Conservation (phyloP, 2,329 filamentous ascomycete genomes). For the Didymella glomerata region DNA sequence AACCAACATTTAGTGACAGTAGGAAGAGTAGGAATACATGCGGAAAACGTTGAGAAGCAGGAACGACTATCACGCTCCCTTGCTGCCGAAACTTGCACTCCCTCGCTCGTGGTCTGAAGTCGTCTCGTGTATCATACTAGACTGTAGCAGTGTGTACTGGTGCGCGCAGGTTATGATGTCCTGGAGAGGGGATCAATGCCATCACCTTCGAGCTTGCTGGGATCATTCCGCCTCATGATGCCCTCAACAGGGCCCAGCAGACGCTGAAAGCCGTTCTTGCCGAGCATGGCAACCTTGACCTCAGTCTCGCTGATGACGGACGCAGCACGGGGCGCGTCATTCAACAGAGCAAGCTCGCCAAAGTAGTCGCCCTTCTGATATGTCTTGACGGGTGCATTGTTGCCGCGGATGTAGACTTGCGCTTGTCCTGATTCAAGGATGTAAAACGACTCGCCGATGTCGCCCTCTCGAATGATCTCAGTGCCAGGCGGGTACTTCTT, state of each 20-base stretch:
- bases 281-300: slow-evolving; percentile 90
- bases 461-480: slow-evolving; percentile 90
- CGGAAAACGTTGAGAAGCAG: slow-evolving; percentile 23
- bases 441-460: slow-evolving; percentile 90
- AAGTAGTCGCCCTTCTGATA: slow-evolving; percentile 97
- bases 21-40: slow-evolving; percentile 51
- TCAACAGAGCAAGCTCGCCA: slow-evolving; percentile 90
- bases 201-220: slow-evolving; percentile 53
- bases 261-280: slow-evolving; percentile 94
- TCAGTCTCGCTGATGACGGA: slow-evolving; percentile 85
- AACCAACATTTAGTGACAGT: slow-evolving; percentile 50
- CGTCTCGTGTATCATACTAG: slow-evolving; percentile 5
- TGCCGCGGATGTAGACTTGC: slow-evolving; percentile 82
- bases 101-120: slow-evolving; percentile 4
- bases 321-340: slow-evolving; percentile 91
- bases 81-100: slow-evolving; percentile 10
- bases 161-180: slow-evolving; percentile 26
- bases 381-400: slow-evolving; percentile 73
- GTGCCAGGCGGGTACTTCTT: slow-evolving; percentile 81
- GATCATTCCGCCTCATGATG: slow-evolving; percentile 84
- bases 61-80: slow-evolving; percentile 1
- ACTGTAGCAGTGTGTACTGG: background rate
- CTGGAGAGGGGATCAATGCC: slow-evolving; percentile 69
- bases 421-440: slow-evolving; percentile 88
- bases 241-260: slow-evolving; percentile 91